Conservation (phyloP, 1,139 yeast species). For the Torulaspora pretoriensis region DNA sequence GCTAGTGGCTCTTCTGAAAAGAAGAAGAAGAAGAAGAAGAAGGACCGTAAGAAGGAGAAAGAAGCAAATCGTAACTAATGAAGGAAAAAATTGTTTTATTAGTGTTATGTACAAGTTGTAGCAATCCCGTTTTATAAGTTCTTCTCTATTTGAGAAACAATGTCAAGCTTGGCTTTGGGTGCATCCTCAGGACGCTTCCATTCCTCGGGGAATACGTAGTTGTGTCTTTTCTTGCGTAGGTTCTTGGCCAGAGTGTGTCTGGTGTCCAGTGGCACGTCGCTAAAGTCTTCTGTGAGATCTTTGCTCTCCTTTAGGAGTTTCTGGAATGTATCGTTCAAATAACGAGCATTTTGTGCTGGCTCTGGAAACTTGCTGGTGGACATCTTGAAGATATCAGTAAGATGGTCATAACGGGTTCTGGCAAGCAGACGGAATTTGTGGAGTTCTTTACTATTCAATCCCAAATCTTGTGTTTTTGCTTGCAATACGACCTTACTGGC, state of each 20-base stretch:
- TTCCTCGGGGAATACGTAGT: slow-evolving; percentile 61
- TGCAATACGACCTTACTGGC: slow-evolving; percentile 64
- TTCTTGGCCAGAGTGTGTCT: slow-evolving; percentile 56
- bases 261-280: slow-evolving; percentile 76
- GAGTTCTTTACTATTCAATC: slow-evolving; percentile 47
- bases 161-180: slow-evolving; percentile 39
- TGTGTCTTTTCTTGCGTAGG: slow-evolving; percentile 43
- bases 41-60: slow-evolving; percentile 40
- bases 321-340: slow-evolving; percentile 59
- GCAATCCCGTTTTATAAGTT: slow-evolving; percentile 5
- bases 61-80: not conserved
- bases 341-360: slow-evolving; percentile 82
- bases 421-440: slow-evolving; percentile 79
- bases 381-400: slow-evolving; percentile 56
- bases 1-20: slow-evolving; percentile 35
- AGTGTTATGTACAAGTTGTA: slow-evolving; percentile 9
- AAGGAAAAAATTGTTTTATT: slow-evolving; percentile 1
- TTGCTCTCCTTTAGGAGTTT: slow-evolving; percentile 63
- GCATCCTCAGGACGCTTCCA: slow-evolving; percentile 83
- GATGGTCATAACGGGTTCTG: slow-evolving; percentile 69
- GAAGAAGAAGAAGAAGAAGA: slow-evolving; percentile 44
- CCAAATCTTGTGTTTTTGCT: slow-evolving; percentile 52
- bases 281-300: slow-evolving; percentile 56
- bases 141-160: slow-evolving; percentile 16
- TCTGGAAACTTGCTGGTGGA: slow-evolving; percentile 61